Conservation (phyloP, 495 filamentous ascomycete species). For the Aspergillus kassunensis region DNA sequence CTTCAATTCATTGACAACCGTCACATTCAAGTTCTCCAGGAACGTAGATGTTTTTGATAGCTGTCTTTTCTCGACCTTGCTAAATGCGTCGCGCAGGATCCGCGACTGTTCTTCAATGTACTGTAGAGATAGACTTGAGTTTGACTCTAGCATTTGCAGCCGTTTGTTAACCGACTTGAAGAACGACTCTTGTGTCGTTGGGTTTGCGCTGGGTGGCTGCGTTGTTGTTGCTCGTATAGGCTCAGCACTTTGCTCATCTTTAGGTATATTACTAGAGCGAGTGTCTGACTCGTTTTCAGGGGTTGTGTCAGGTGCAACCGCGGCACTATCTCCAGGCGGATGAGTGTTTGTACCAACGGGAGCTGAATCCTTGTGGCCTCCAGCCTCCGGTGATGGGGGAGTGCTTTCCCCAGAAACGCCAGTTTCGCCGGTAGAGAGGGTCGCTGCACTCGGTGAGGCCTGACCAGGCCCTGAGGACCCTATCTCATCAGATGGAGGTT, state of each 20-base stretch:
- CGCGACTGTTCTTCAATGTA: slow-evolving; percentile 96
- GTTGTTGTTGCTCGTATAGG: slow-evolving; percentile 48
- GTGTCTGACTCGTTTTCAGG: slow-evolving; percentile 26
- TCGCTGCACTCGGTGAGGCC: slow-evolving; percentile 8
- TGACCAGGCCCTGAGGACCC: slow-evolving; percentile 6
- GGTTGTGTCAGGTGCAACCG: slow-evolving; percentile 17
- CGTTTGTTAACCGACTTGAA: slow-evolving; percentile 96
- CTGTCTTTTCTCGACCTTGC: slow-evolving; percentile 85
- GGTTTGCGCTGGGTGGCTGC: slow-evolving; percentile 58
- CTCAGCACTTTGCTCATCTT: slow-evolving; percentile 34
- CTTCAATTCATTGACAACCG: slow-evolving; percentile 79
- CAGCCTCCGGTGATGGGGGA: slow-evolving; percentile 9
- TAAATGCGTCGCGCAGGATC: slow-evolving; percentile 86
- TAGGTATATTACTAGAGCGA: slow-evolving; percentile 17
- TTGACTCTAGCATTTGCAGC: slow-evolving; percentile 83
- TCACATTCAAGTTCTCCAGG: slow-evolving; percentile 77
- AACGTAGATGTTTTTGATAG: slow-evolving; percentile 77
- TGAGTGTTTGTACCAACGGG: slow-evolving; percentile 4
- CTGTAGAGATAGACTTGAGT: slow-evolving; percentile 86
- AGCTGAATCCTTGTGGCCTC: slow-evolving; percentile 22
- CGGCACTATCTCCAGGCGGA: slow-evolving; percentile 18
- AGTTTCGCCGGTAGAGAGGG: background rate
- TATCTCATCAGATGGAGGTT: slow-evolving; percentile 6
- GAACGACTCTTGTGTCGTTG: slow-evolving; percentile 92
- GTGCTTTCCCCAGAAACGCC: background rate